Evolutionary conservation across 805 yeast species (phyloP).

Genomic region (Pichia cabralensis): DNA sequence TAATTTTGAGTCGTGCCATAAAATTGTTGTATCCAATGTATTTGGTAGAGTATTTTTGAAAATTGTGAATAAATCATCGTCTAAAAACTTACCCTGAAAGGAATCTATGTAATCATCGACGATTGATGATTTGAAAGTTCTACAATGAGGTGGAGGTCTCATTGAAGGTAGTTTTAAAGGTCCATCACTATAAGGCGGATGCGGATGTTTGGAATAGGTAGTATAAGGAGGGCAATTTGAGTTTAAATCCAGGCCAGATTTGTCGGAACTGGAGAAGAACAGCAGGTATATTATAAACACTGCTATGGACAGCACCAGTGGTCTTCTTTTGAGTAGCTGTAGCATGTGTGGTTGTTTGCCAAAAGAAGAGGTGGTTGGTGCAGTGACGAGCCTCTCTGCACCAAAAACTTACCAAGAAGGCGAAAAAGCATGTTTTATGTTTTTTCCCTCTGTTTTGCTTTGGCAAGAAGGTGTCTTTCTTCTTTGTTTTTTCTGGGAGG

Average conservation of each 20-base stretch:
- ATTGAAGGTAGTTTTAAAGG: conserved; percentile 51
- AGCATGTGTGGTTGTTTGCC: too few relatives aligned
- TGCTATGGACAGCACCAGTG: too few relatives aligned
- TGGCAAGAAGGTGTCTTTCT: too few relatives aligned
- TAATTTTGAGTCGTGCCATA: conserved; percentile 44
- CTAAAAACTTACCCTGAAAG: conserved; percentile 38
- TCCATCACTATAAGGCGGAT: conserved; percentile 52
- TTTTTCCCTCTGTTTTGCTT: too few relatives aligned
- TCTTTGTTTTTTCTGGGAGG: not conserved
- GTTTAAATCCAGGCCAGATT: too few relatives aligned
- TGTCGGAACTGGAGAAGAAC: too few relatives aligned
- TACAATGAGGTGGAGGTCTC: conserved; percentile 63
- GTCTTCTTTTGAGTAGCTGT: too few relatives aligned
- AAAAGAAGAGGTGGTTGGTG: too few relatives aligned
- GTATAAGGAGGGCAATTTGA: conserved; percentile 30
- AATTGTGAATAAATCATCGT: conserved; percentile 61
- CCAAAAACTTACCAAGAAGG: too few relatives aligned
- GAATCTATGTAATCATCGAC: conserved; percentile 54
- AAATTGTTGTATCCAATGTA: conserved; percentile 77
- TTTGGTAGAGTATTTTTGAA: conserved; percentile 81
- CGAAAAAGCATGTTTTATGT: too few relatives aligned
- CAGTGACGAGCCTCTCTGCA: too few relatives aligned
- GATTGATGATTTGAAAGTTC: conserved; percentile 56
- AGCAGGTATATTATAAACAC: too few relatives aligned
- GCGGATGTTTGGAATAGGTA: conserved; percentile 44